Evolutionary conservation across 2,329 filamentous ascomycete species (phyloP), one percentile per base, ranked within the genome.

Genomic region (Pestalotiopsis fici): DNA sequence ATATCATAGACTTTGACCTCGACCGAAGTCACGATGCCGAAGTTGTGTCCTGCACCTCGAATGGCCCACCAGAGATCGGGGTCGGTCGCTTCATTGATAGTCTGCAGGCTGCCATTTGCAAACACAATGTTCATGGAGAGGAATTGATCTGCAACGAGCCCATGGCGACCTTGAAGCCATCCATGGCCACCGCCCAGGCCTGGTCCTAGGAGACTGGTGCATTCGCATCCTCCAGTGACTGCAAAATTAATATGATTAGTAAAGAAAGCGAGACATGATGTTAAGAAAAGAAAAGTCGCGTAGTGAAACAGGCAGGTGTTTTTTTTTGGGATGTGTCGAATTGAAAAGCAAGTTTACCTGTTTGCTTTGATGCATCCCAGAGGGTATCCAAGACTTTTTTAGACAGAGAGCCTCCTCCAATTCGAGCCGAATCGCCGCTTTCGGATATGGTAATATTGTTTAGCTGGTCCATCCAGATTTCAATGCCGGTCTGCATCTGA

Each of bases 11-110:
- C 80, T 72, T 84, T 83, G 21, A 78, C 78, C 1, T 77, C 81
- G 21, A 82, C 73, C 3, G 80, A 81, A 1, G 83, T 87, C 18
- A 88, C 83, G 65, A 89, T 82, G 54, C 87, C 87, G 67, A 89
- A 88, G 74, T 88, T 89, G 67, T 88, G 84, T 1, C 86, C 87
- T 2, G 86, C 87, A 4, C 87, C 87, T 61, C 80, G 79, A 70
- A 89, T 80, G 1, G 79, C 87, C 87, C 86, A 90, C 73, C 81
- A 89, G 9, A 89, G 80, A 56, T 87, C 85, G 0, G 80, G 76
- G 21, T 79, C 74, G 28, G 74, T 72, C 67, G 75, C 72, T 1
- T 80, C 71, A 9, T 21, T 5, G 27, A 69, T 59, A 13, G 75
- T 77, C 13, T 74, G 67, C 63, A 79, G 61, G 23, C 73, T 76